Percentiles rank a stretch among this genome's conserved stretches.
phyloP scores from a whole-genome alignment of 805 yeast genomes.

The Kluyveromyces nonfermentans region DNA sequence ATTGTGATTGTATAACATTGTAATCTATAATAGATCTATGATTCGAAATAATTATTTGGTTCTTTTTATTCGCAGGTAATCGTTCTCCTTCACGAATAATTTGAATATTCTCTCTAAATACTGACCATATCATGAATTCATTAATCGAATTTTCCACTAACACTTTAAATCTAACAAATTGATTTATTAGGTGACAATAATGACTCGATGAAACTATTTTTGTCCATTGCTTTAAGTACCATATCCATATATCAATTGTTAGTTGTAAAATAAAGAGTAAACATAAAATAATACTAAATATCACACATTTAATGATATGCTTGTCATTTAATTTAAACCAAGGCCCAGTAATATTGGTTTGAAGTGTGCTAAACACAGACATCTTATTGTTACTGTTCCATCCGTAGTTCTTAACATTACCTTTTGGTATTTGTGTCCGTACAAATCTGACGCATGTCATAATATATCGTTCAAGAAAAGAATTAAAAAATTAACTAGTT shows the following conservation, averaged over 20 bases:
- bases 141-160: neutral
- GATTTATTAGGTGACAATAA: neutral
- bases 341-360: neutral
- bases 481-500: too few relatives aligned
- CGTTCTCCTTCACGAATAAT: neutral
- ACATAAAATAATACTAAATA: neutral
- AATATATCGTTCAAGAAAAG: neutral
- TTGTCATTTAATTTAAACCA: conserved; percentile 1
- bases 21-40: conserved; percentile 66
- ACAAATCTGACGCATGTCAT: neutral
- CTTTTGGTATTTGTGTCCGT: neutral
- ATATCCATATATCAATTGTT: neutral
- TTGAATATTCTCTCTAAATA: conserved; percentile 1
- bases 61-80: conserved; percentile 19
- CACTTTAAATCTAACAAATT: neutral
- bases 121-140: conserved; percentile 1
- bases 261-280: conserved; percentile 1
- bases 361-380: neutral
- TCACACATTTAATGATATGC: conserved; percentile 1
- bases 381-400: neutral
- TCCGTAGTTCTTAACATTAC: neutral
- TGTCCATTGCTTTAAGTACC: conserved; percentile 3
- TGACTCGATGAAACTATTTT: neutral
- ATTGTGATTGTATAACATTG: conserved; percentile 35
- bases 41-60: conserved; percentile 31